Conservation (phyloP, 2,329 filamentous ascomycete species). For the Arachnomyces sp. region DNA sequence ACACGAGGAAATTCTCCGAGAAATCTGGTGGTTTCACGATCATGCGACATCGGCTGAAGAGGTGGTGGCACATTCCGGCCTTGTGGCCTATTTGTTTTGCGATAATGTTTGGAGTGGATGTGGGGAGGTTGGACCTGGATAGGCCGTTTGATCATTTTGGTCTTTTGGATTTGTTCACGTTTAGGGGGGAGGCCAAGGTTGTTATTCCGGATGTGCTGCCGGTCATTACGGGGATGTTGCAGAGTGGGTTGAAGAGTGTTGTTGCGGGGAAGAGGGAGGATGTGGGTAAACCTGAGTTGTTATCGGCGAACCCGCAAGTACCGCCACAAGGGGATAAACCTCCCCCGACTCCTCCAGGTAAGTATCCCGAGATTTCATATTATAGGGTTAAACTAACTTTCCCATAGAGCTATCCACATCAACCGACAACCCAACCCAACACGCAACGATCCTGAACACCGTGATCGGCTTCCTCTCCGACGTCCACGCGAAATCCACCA, state of each 20-base stretch:
- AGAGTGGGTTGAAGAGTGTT: constrained; percentile 67
- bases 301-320: too few species aligned
- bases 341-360: too few species aligned
- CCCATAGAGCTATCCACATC: not conserved
- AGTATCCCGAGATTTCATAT: too few species aligned
- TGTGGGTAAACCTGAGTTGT: constrained; percentile 40
- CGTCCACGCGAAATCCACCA: constrained; percentile 64
- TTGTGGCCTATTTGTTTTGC: constrained; percentile 85
- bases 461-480: constrained; percentile 72
- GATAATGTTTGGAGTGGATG: constrained; percentile 77
- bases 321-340: not conserved
- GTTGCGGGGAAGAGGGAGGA: constrained; percentile 55
- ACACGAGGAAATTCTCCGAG: constrained; percentile 74
- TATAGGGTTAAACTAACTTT: not conserved
- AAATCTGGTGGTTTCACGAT: constrained; percentile 85
- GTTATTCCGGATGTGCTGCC: constrained; percentile 68
- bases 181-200: constrained; percentile 53
- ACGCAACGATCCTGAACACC: constrained; percentile 61
- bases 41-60: constrained; percentile 69
- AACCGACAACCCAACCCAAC: constrained; percentile 36
- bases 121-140: constrained; percentile 64
- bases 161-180: constrained; percentile 62
- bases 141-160: constrained; percentile 65
- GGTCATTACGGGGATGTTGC: constrained; percentile 78
- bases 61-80: constrained; percentile 79